Evolutionary conservation across 768 basidiomycete genomes (phyloP).

Genomic region (Phanerodontia chrysosporium): DNA sequence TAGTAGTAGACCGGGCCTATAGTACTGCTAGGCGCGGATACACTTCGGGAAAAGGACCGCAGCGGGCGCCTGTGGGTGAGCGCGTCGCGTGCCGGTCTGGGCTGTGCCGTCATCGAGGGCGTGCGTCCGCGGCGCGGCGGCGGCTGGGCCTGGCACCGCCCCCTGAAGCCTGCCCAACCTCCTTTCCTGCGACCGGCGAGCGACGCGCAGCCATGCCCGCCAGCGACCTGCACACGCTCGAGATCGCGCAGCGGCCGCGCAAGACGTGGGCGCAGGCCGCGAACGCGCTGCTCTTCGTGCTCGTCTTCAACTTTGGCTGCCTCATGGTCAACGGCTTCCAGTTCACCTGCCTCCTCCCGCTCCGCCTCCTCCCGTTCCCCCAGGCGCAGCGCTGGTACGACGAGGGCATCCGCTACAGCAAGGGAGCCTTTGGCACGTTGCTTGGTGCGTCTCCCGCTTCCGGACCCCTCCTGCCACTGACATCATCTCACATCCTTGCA

Average conservation of each 20-base stretch:
- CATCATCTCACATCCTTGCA: constrained; percentile 32
- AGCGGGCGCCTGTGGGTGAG: not conserved
- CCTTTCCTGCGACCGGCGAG: not conserved
- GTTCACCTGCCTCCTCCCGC: constrained; percentile 63
- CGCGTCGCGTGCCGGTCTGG: not conserved
- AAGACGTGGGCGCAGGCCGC: constrained; percentile 50
- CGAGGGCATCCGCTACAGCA: constrained; percentile 72
- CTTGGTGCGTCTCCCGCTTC: constrained; percentile 45
- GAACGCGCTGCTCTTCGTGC: constrained; percentile 45
- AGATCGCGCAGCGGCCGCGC: constrained; percentile 50
- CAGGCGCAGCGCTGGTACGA: constrained; percentile 56
- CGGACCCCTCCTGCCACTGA: not conserved
- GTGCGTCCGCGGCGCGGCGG: not conserved
- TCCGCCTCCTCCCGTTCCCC: constrained; percentile 59
- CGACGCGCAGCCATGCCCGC: not conserved
- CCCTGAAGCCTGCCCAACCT: not conserved
- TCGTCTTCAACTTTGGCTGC: constrained; percentile 61
- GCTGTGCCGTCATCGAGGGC: not conserved
- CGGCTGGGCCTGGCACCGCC: not conserved
- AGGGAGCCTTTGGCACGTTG: constrained; percentile 75
- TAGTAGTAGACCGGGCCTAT: no score
- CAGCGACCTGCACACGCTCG: constrained; percentile 35
- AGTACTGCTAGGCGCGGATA: not conserved
- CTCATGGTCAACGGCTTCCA: constrained; percentile 72
- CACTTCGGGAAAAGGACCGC: not conserved